Percentiles rank a stretch among this genome's conserved stretches.
Conservation (phyloP, 768 basidiomycete genomes). For the Strobilomyces echinocephalus region DNA sequence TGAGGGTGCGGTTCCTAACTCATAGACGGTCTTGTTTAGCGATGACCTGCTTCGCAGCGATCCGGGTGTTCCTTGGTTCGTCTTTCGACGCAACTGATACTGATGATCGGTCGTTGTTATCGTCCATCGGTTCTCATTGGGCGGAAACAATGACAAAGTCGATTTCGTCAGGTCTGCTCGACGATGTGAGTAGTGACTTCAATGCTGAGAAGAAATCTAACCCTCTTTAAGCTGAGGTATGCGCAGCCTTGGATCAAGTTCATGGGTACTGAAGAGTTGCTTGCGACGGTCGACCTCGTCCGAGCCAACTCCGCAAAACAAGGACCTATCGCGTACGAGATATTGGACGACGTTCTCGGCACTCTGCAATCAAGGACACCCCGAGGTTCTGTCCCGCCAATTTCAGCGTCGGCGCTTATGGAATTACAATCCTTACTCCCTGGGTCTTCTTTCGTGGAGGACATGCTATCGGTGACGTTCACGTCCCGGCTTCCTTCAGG, state of each 20-base stretch:
- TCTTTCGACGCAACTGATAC: slow-evolving; percentile 34
- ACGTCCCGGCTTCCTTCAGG: slow-evolving; percentile 32
- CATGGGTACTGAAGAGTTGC: slow-evolving; percentile 39
- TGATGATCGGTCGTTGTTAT: slow-evolving; percentile 38
- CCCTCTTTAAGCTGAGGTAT: slow-evolving; percentile 8
- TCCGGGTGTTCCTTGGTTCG: slow-evolving; percentile 37
- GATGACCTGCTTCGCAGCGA: slow-evolving; percentile 30
- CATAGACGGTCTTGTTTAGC: not conserved
- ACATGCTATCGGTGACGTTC: slow-evolving; percentile 42
- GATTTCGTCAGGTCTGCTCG: slow-evolving; percentile 8
- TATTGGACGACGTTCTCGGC: slow-evolving; percentile 37
- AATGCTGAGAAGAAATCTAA: not conserved
- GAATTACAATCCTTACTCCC: slow-evolving; percentile 33
- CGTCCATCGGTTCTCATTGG: slow-evolving; percentile 45
- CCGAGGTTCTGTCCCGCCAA: not conserved
- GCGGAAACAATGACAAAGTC: slow-evolving; percentile 11
- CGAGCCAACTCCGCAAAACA: slow-evolving; percentile 5
- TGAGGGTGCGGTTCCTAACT: slow-evolving; percentile 30
- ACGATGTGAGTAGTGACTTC: slow-evolving; percentile 6
- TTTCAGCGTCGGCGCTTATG: slow-evolving; percentile 37
- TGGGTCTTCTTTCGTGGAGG: slow-evolving; percentile 39
- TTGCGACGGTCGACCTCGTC: slow-evolving; percentile 42
- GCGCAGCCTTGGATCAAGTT: slow-evolving; percentile 50
- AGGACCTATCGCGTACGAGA: slow-evolving; percentile 4
- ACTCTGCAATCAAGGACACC: slow-evolving; percentile 23